Evolutionary conservation across 805 yeast genomes (phyloP).

Genomic region (Yamadazyma sp.): DNA sequence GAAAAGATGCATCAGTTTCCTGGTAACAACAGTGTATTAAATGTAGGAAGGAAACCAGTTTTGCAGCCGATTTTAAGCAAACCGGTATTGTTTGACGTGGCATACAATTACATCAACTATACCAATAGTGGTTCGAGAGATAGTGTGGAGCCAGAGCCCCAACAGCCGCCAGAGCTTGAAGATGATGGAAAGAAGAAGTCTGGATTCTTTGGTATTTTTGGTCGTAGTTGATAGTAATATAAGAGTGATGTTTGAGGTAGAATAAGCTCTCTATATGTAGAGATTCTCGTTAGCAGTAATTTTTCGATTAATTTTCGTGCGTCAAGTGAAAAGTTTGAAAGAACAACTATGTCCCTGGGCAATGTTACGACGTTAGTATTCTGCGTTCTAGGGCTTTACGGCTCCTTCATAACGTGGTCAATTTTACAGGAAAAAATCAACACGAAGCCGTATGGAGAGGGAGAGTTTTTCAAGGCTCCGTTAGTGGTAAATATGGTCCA

Average conservation of each 20-base stretch:
- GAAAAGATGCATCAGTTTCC: constrained; percentile 48
- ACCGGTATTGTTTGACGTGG: constrained; percentile 90
- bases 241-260: too few species aligned
- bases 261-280: too few species aligned
- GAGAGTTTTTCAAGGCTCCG: constrained; percentile 63
- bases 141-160: constrained; percentile 13
- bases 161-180: constrained; percentile 11
- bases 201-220: constrained; percentile 75
- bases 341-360: neutral
- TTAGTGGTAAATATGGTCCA: constrained; percentile 76
- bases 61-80: constrained; percentile 69
- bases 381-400: constrained; percentile 68
- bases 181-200: constrained; percentile 38
- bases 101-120: constrained; percentile 74
- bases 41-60: constrained; percentile 21
- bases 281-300: too few species aligned
- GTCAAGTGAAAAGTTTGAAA: constrained; percentile 1
- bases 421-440: constrained; percentile 86
- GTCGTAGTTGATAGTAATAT: constrained; percentile 34
- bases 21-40: constrained; percentile 21
- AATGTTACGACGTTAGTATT: constrained; percentile 18
- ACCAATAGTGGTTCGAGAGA: constrained; percentile 15
- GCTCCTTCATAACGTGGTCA: constrained; percentile 89
- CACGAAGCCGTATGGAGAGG: constrained; percentile 64
- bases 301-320: too few species aligned